Conservation (phyloP, 805 yeast species). For the Wickerhamiella azymoides region DNA sequence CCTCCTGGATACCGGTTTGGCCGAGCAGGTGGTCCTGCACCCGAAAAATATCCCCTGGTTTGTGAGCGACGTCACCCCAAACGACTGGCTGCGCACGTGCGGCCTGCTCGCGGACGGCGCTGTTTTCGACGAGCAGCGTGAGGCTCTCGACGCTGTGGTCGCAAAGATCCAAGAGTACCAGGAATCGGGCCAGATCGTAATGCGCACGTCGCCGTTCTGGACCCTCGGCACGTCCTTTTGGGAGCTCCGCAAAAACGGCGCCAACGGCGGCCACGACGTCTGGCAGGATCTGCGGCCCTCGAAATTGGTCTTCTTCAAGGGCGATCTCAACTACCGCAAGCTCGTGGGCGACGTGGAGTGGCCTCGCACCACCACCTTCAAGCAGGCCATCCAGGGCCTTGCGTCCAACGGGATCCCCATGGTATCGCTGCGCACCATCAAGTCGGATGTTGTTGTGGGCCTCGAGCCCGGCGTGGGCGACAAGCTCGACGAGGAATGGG, state of each 20-base stretch:
- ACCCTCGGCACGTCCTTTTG: conserved; percentile 66
- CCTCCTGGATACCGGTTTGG: conserved; percentile 56
- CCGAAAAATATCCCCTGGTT: conserved; percentile 92
- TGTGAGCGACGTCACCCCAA: conserved; percentile 88
- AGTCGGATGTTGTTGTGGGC: conserved; percentile 92
- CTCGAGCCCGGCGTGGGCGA: conserved; percentile 57
- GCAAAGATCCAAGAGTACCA: conserved; percentile 33
- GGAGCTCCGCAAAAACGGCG: conserved; percentile 42
- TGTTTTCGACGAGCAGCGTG: conserved; percentile 36
- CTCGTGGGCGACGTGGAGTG: conserved; percentile 82
- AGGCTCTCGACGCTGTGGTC: conserved; percentile 37
- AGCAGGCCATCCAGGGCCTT: conserved; percentile 51
- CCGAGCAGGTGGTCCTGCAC: conserved; percentile 55
- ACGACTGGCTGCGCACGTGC: conserved; percentile 53
- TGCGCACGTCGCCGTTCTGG: conserved; percentile 70
- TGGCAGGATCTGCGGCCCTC: conserved; percentile 42
- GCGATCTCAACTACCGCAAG: conserved; percentile 92
- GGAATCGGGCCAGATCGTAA: conserved; percentile 33
- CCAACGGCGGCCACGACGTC: conserved; percentile 43
- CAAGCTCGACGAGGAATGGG: conserved; percentile 49
- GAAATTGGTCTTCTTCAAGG: conserved; percentile 74
- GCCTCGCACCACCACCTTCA: conserved; percentile 70
- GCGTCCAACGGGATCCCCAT: conserved; percentile 49
- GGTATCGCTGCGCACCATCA: conserved; percentile 77
- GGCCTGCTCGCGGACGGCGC: conserved; percentile 38